Conservation (phyloP, 2,329 filamentous ascomycete genomes). For the Clonostachys chloroleuca region DNA sequence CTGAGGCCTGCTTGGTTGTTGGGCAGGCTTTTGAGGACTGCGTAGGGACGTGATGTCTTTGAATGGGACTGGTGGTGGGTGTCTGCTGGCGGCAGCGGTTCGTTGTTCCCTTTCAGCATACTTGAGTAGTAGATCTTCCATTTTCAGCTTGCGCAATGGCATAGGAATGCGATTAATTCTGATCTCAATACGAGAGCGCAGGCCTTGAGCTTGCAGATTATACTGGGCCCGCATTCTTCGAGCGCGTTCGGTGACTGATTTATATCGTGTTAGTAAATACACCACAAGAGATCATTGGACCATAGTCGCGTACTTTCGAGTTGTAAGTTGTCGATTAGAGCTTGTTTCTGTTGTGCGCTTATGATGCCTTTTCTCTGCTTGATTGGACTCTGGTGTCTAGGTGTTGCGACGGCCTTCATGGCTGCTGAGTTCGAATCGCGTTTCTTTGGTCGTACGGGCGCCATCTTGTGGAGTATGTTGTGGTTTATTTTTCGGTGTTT, state of each 20-base stretch:
- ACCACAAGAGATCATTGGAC: too few species aligned
- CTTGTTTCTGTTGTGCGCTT: slow-evolving; percentile 73
- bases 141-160: slow-evolving; percentile 71
- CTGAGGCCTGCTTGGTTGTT: slow-evolving; percentile 10
- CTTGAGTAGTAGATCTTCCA: slow-evolving; percentile 69
- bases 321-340: slow-evolving; percentile 83
- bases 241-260: slow-evolving; percentile 76
- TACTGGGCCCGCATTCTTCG: slow-evolving; percentile 87
- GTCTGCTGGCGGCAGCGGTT: slow-evolving; percentile 18
- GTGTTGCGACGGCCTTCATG: slow-evolving; percentile 21
- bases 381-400: slow-evolving; percentile 51
- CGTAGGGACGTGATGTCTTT: slow-evolving; percentile 36
- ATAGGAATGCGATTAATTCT: slow-evolving; percentile 89
- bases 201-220: slow-evolving; percentile 78
- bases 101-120: slow-evolving; percentile 40
- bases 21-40: slow-evolving; percentile 27
- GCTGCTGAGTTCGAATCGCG: slow-evolving; percentile 10
- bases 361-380: slow-evolving; percentile 60
- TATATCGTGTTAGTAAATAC: slow-evolving; percentile 7
- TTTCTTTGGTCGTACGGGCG: slow-evolving; percentile 34
- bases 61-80: slow-evolving; percentile 41
- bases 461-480: slow-evolving; percentile 25
- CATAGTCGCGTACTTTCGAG: slow-evolving; percentile 66
- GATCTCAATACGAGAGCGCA: slow-evolving; percentile 84
- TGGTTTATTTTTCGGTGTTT: slow-evolving; percentile 3